Conservation (phyloP, 176 grass and related monocot genomes). For the Avena insularis region DNA sequence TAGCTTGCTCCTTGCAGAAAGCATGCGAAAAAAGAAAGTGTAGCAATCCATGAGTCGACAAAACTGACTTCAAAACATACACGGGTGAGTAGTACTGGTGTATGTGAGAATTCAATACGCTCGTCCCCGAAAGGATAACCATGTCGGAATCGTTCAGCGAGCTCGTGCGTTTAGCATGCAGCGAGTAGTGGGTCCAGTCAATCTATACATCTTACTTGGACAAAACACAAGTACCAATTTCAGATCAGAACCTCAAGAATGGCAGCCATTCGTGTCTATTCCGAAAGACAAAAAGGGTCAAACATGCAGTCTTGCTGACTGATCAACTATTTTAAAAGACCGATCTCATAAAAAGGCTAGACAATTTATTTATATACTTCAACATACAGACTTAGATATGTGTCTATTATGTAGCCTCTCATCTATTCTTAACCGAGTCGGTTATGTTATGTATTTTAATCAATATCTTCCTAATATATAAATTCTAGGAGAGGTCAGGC, state of each 20-base stretch:
- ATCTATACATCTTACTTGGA: not conserved
- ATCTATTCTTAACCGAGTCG: too few species aligned
- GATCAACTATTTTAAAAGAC: too few species aligned
- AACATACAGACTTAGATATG: too few species aligned
- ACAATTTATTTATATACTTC: too few species aligned
- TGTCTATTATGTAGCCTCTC: too few species aligned
- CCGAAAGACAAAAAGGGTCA: too few species aligned
- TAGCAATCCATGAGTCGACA: not conserved
- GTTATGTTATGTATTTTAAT: too few species aligned
- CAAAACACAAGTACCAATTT: not conserved
- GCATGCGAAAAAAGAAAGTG: not conserved
- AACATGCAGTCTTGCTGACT: too few species aligned
- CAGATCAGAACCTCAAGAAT: not conserved
- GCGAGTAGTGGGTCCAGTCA: not conserved
- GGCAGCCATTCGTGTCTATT: too few species aligned
- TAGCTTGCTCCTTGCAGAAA: not conserved
- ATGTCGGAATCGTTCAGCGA: not conserved
- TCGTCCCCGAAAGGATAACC: not conserved
- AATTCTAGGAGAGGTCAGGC: too few species aligned
- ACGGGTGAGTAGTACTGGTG: not conserved
- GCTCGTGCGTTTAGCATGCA: not conserved
- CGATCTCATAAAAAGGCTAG: too few species aligned
- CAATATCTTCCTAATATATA: too few species aligned
- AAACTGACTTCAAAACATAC: not conserved
- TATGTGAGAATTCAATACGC: not conserved